Percentiles rank a stretch among this genome's conserved stretches.
Conservation (phyloP, 164 flowering plant species). For the Litsea cubeba region DNA sequence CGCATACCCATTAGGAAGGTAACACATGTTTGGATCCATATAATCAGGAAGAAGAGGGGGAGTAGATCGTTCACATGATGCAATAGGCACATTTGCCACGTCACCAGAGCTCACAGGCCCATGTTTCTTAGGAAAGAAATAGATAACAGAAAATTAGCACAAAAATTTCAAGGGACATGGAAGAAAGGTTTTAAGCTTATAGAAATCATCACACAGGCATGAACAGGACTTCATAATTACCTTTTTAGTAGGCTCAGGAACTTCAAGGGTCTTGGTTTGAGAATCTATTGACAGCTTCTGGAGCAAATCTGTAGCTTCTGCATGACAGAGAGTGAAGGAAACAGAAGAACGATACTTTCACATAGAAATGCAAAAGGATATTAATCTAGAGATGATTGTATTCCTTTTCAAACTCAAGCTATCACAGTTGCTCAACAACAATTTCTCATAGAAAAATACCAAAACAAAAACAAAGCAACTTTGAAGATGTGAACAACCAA, state of each 20-base stretch:
- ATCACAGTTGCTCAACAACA: no score
- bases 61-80: conserved; percentile 38
- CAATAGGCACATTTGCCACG: conserved; percentile 38
- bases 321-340: conserved; percentile 29
- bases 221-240: conserved; percentile 18
- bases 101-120: conserved; percentile 39
- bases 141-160: not conserved
- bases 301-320: conserved; percentile 67
- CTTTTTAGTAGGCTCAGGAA: conserved; percentile 60
- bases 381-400: no score
- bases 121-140: conserved; percentile 22
- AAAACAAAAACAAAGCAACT: no score
- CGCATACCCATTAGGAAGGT: conserved; percentile 36
- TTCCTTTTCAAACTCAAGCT: no score
- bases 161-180: not conserved
- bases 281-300: conserved; percentile 61
- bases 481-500: no score
- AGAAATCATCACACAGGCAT: not conserved
- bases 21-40: conserved; percentile 34
- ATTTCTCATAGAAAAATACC: no score
- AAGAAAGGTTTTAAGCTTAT: not conserved
- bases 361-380: not conserved
- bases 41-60: conserved; percentile 32
- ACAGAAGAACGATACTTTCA: not conserved
- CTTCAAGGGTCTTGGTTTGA: conserved; percentile 43